Evolutionary conservation across 2,329 filamentous ascomycete genomes (phyloP).

Genomic region (Colletotrichum shisoi): DNA sequence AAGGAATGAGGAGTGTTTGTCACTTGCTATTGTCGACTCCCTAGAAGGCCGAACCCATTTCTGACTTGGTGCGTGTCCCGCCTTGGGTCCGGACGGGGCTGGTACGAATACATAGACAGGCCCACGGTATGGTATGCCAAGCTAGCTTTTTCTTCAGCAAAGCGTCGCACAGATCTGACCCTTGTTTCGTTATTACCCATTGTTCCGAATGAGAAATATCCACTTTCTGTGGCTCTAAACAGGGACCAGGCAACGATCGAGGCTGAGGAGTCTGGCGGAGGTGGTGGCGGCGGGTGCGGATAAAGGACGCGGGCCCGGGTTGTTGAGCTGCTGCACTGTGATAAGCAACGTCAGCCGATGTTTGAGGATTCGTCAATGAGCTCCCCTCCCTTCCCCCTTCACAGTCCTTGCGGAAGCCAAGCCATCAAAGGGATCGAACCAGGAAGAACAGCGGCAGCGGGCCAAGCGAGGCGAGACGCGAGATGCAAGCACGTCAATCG

Average conservation of each 20-base stretch:
- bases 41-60: background rate
- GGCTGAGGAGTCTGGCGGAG: slow-evolving; percentile 1
- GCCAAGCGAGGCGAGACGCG: slow-evolving; percentile 24
- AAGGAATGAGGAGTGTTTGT: background rate
- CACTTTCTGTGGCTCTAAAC: slow-evolving; percentile 3
- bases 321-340: slow-evolving; percentile 27
- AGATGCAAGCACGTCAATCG: slow-evolving; percentile 30
- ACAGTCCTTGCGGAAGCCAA: slow-evolving; percentile 22
- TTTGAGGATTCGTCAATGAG: slow-evolving; percentile 18
- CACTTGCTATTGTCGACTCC: background rate
- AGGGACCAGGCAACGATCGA: slow-evolving; percentile 11
- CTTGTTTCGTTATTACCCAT: slow-evolving; percentile 18
- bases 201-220: slow-evolving; percentile 25
- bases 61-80: slow-evolving; percentile 8
- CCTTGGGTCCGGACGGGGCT: background rate
- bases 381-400: slow-evolving; percentile 14
- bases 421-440: slow-evolving; percentile 35
- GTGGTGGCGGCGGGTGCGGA: slow-evolving; percentile 11
- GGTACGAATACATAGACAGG: background rate
- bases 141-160: slow-evolving; percentile 33
- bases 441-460: slow-evolving; percentile 12
- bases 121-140: slow-evolving; percentile 23
- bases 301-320: slow-evolving; percentile 7
- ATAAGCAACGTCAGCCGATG: slow-evolving; percentile 24
- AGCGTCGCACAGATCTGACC: slow-evolving; percentile 30